Percentiles rank a stretch among this genome's conserved stretches.
Conservation (phyloP, 257 asterid genomes). For the Cordia subcordata region DNA sequence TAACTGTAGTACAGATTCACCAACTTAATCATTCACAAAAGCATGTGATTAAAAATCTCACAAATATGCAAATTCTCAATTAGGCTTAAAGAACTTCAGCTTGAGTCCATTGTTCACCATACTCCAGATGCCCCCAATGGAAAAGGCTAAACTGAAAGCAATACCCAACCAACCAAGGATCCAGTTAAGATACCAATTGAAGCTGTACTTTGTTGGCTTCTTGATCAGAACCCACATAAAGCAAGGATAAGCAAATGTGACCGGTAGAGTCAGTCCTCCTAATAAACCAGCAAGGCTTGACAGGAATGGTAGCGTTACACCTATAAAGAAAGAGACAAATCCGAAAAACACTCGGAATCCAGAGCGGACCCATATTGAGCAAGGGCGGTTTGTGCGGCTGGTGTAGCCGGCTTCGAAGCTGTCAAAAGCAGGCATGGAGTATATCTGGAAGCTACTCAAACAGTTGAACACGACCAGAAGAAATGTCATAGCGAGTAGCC, state of each 20-base stretch:
- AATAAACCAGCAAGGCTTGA: constrained; percentile 93
- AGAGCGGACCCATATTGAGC: constrained; percentile 95
- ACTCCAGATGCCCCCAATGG: constrained; percentile 98
- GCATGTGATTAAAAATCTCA: neutral
- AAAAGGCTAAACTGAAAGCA: constrained; percentile 88
- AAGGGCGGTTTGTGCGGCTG: constrained; percentile 85
- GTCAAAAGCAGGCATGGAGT: constrained; percentile 97
- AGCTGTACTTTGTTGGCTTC: constrained; percentile 72
- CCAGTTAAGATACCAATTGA: constrained; percentile 90
- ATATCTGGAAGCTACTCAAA: constrained; percentile 95
- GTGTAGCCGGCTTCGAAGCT: constrained; percentile 94
- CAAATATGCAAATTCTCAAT: neutral
- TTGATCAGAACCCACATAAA: constrained; percentile 96
- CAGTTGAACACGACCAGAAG: constrained; percentile 97
- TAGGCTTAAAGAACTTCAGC: constrained; percentile 90
- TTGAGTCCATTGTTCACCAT: constrained; percentile 82
- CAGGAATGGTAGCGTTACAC: constrained; percentile 92
- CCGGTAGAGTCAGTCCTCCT: constrained; percentile 98
- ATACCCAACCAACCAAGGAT: constrained; percentile 82
- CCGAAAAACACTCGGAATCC: constrained; percentile 90
- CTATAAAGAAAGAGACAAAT: constrained; percentile 71
- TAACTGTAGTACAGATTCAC: neutral
- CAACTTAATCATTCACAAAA: neutral
- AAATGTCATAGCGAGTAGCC: constrained; percentile 75
- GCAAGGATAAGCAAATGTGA: constrained; percentile 96